Base-by-base conservation (phyloP, 2,329 filamentous ascomycete species). In the Lecanoromycetidae sp. region DNA sequence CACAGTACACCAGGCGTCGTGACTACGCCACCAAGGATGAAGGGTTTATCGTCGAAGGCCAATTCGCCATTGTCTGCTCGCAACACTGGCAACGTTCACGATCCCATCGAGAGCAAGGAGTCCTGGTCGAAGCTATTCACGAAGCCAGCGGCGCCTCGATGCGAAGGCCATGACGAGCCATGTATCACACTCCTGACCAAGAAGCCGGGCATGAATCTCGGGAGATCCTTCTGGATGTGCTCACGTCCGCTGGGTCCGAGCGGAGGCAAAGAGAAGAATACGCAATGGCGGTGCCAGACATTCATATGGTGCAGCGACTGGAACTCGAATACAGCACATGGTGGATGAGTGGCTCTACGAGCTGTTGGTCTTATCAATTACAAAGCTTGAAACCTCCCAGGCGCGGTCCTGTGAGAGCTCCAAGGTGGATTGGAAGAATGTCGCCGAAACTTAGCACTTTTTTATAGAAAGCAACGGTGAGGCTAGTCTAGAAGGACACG, bases 41-140 rank as follows among this genome's bases (percentile, higher is more conserved):
- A 5, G 12, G 34, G 22, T 12, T 7, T 17, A 17, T 27, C 12
- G 9, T 25, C 39, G 13, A 19, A 17, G 7, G 25, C 22, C 23
- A n/a, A n/a, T 13, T 48, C 44, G 19, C 49, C 49, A 20, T 10
- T 25, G 50, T 2, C 22, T 2, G 23, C 49, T 26, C 50, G 52
- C 8, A 47, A 51, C 2, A 41, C 54, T 26, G 70, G 63, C 47
- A 69, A 77, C 1, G 71, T 82, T 51, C 59, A 67, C 23, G 84
- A 88, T 55, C 80, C 82, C 0, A 77, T 87, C 41, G 71, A 76
- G 51, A 75, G 76, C 37, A 90, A 86, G 61, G 82, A 91, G 58
- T 82, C 82, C 19, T 96, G 91, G 91, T 80, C 79, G 4, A 87
- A 82, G 60, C 71, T 96, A 12, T 80, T 96, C 52, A 77, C 80